Percentiles rank a stretch among this genome's conserved stretches.
Evolutionary conservation across 1,284 basidiomycete genomes (phyloP).

Genomic region (Malassezia pachydermatis): DNA sequence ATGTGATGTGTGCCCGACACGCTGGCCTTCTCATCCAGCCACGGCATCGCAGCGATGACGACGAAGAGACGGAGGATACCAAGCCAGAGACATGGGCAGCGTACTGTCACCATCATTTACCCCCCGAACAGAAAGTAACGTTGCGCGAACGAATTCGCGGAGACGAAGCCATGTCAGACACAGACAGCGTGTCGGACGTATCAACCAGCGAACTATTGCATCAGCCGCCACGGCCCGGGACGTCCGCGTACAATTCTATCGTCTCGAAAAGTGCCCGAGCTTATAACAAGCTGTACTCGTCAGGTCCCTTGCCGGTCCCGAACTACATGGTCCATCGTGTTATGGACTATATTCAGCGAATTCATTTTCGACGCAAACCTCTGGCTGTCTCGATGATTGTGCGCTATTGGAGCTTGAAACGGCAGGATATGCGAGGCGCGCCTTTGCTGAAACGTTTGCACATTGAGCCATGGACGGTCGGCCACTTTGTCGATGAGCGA

Average conservation of each 20-base stretch:
- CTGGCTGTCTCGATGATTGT: conserved; percentile 71
- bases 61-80: conserved; percentile 22
- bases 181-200: conserved; percentile 8
- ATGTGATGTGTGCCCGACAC: conserved; percentile 77
- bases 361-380: conserved; percentile 64
- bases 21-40: conserved; percentile 36
- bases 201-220: conserved; percentile 23
- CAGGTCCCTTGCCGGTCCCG: conserved; percentile 54
- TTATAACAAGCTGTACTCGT: conserved; percentile 53
- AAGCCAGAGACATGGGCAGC: conserved; percentile 26
- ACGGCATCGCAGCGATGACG: conserved; percentile 26
- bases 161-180: conserved; percentile 13
- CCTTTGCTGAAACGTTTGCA: conserved; percentile 86
- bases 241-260: conserved; percentile 15
- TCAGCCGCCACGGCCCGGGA: neutral
- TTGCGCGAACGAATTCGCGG: conserved; percentile 20
- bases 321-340: conserved; percentile 58
- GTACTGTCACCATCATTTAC: conserved; percentile 42
- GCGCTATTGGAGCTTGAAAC: conserved; percentile 91
- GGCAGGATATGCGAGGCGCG: conserved; percentile 82
- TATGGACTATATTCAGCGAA: conserved; percentile 63
- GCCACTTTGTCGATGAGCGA: conserved; percentile 59
- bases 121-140: conserved; percentile 20
- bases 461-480: conserved; percentile 92
- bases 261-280: conserved; percentile 52